Base-by-base conservation (phyloP, 345 rosid genomes). In the Odontarrhena argentea region DNA sequence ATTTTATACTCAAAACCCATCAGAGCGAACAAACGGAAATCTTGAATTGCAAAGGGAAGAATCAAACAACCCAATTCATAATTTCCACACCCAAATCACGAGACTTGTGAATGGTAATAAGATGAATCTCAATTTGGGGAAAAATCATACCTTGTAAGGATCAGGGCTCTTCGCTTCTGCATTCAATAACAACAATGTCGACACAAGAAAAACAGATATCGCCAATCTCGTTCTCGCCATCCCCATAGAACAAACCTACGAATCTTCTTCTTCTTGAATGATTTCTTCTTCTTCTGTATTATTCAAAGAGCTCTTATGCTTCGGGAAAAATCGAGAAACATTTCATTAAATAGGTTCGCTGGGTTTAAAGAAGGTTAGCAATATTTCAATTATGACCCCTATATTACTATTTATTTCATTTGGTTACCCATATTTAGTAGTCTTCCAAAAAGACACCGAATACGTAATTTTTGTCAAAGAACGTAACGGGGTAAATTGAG, bases 61-160 rank as follows among this genome's bases (percentile, higher is more conserved):
- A 53, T 54, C 49, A 36, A 60, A 5, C 45, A 42, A 11, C 64
- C 70, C 28, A 32, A 14, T 26, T 71, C 69, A 37, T 14, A 52
- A 36, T 46, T 40, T 24, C 24, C 4, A 1, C 14, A n/a, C 45
- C 60, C 12, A 61, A 6, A 43, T 13, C 55, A 60, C 43, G 13
- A 47, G 42, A 38, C 22, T 55, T 12, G 35, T 11, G 2, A 38
- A 47, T 28, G 11, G 24, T 41, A 42, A 14, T 32, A 13, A 57
- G 9, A 15, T 8, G 2, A 49, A 15, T 42, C 45, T 10, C 43
- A 60, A 5, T 52, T 43, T 11, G 57, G 8, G 57, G 2, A 7
- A 4, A 24, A 36, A 7, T 0, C 1, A 38, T 60, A 91, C 97
- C 96, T 88, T 84, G 73, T 91, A 91, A 7, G 87, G 92, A 76